Evolutionary conservation across 345 rosid genomes (phyloP), one percentile per base, ranked within the genome.

Genomic region (Garcia nutans): DNA sequence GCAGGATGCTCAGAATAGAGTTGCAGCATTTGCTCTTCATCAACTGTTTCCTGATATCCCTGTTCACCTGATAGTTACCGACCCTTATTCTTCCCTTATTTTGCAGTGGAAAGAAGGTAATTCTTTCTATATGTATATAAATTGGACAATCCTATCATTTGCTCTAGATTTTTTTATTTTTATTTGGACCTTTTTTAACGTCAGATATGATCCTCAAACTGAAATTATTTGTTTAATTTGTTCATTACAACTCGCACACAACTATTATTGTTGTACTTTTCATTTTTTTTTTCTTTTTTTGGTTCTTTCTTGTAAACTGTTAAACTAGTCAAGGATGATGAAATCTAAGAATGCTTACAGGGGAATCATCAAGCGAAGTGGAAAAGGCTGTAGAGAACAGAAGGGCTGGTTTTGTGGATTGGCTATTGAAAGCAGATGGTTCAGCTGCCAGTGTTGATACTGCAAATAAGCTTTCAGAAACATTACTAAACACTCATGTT

Each of bases 1-100:
- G 70, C 91, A 94, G 97, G 98, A 91, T 84, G 97, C 93, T 76
- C 98, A 94, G 82, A 94, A 92, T 67, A 87, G 83, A 83, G 88
- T 87, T 68, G 97, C 98, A 10, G 88, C 97, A 76, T 89, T 86
- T 79, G 90, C 98, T 75, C 92, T 94, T 70, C 83, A 85, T 81
- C 86, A 88, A 77, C 78, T 94, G 31, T 92, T 94, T 85, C 87
- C 95, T 16, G 93, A 91, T 82, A 82, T 87, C 74, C 97, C 98
- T 19, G 73, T 89, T 82, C 91, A 94, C 81, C 84, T 91, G 66
- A 85, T 83, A 77, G 83, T 91, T 42, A 86, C 82, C 3, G 90
- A 92, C 77, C 97, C 97, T 15, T 92, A 91, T 82, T 89, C 91
- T 68, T 91, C 95, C 20, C 89, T 88, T 75, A 81, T 87, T 70